phyloP scores from a whole-genome alignment of 164 flowering plant genomes.

The Umbellularia californica region DNA sequence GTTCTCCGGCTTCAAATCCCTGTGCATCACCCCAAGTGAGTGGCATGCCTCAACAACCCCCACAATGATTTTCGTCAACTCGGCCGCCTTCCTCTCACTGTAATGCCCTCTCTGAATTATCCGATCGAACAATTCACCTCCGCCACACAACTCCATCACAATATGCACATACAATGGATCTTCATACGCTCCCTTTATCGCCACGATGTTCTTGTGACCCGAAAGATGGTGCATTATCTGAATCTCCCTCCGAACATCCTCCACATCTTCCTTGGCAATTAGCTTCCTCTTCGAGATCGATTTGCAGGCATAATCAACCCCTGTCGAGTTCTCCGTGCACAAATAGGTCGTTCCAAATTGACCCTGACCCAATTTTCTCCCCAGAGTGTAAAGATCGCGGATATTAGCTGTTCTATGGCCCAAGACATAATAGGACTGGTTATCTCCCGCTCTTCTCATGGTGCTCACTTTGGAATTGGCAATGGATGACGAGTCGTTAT shows the following conservation, averaged over 20 bases:
- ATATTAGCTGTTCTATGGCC: slow-evolving; percentile 82
- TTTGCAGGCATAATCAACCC: slow-evolving; percentile 74
- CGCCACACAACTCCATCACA: slow-evolving; percentile 81
- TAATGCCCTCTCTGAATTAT: slow-evolving; percentile 88
- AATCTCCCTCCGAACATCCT: slow-evolving; percentile 87
- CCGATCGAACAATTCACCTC: slow-evolving; percentile 85
- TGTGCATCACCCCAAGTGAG: slow-evolving; percentile 90
- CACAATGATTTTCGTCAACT: slow-evolving; percentile 73
- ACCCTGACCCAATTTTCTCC: slow-evolving; percentile 88
- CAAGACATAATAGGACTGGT: slow-evolving; percentile 64
- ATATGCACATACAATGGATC: slow-evolving; percentile 75
- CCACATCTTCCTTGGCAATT: slow-evolving; percentile 79
- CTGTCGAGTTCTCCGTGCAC: slow-evolving; percentile 61
- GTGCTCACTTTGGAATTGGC: slow-evolving; percentile 35
- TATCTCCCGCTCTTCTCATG: slow-evolving; percentile 62
- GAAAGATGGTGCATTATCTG: slow-evolving; percentile 96
- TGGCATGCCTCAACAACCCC: slow-evolving; percentile 90
- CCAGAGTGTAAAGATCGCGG: slow-evolving; percentile 74
- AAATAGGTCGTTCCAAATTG: slow-evolving; percentile 87
- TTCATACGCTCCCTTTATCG: slow-evolving; percentile 83
- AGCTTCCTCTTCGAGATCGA: slow-evolving; percentile 86
- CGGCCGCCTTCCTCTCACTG: slow-evolving; percentile 86
- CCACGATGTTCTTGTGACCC: slow-evolving; percentile 77
- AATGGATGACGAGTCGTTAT: neutral
- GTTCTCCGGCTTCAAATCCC: slow-evolving; percentile 89